Base-by-base conservation (phyloP, 164 flowering plant genomes). In the Platanus orientalis region DNA sequence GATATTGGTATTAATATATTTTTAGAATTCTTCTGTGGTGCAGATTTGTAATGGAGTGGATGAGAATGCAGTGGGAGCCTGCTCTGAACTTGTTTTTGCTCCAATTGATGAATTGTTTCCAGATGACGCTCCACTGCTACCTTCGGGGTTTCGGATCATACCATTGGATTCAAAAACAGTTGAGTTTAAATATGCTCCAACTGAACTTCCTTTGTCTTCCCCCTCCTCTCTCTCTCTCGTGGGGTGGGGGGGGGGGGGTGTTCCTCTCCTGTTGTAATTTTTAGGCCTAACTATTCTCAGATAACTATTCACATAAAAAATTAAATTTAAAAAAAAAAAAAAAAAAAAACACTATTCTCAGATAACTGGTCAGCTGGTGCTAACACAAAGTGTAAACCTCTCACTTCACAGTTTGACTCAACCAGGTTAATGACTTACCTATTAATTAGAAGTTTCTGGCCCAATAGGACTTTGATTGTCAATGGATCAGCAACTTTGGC, bases 61-160 rank as follows among this genome's bases (percentile, higher is more conserved):
- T 69, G 98, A 90, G 78, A 82, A 78, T 77, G 86, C 94, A 21
- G 94, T 82, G 0, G 97, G 97, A 51, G 87, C 90, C 24, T 90
- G 87, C 79, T 84, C 98, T 14, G 97, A 93, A 69, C 92, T 93
- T 57, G 79, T 93, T 47, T 93, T 88, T 76, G 94, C 98, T 55
- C 97, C 98, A 64, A 90, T 93, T 53, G 96, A 89, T 77, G 98
- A 93, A 70, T 81, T 82, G 84, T 89, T 93, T 65, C 96, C 95
- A 0, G 98, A 90, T 74, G 98, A 92, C 73, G 91, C 86, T 62
- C 89, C 87, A 20, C 68, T 92, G 29, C 58, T 92, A 13, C 96
- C 98, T 0, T 92, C 96, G 63, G 98, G 98, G 39, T 92, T 92
- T 64, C 93, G 98, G 30, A 70, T 92, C 48, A 88, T 92, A 47